phyloP scores from a whole-genome alignment of 164 flowering plant species.

The Sextonia rubra region DNA sequence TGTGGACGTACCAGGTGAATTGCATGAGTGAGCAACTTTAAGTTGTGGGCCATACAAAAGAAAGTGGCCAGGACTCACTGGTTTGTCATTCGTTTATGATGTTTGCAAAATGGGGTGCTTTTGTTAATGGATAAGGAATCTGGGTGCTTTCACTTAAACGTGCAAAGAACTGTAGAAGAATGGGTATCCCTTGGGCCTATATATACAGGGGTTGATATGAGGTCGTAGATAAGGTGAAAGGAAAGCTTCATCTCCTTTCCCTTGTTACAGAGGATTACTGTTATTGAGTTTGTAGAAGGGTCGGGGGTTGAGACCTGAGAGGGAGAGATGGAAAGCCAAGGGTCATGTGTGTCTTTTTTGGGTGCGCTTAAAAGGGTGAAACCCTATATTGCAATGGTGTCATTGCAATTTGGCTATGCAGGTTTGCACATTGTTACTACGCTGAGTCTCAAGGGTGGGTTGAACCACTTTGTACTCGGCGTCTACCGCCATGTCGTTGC shows the following conservation, averaged over 20 bases:
- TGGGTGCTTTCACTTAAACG: background rate
- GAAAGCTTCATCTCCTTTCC: background rate
- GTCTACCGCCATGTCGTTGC: conserved; percentile 78
- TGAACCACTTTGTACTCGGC: conserved; percentile 62
- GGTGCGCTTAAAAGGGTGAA: conserved; percentile 31
- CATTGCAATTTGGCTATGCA: conserved; percentile 76
- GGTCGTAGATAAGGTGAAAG: background rate
- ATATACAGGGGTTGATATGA: background rate
- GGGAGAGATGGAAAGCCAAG: background rate
- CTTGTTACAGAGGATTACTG: background rate
- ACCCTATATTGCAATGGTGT: conserved; percentile 71
- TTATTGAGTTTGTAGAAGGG: background rate
- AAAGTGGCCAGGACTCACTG: background rate
- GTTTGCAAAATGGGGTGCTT: background rate
- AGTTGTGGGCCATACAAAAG: background rate
- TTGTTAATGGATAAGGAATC: background rate
- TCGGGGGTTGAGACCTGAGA: background rate
- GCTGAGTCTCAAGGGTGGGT: conserved; percentile 61
- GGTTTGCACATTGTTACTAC: conserved; percentile 71
- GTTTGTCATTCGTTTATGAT: background rate
- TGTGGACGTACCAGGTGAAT: background rate
- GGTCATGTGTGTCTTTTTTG: background rate
- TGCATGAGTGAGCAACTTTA: background rate
- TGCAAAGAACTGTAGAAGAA: too few relatives aligned
- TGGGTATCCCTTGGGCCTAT: background rate